Evolutionary conservation across 208 protist species (phyloP), one percentile per base, ranked within the genome.

Genomic region (Angomonas deanei): DNA sequence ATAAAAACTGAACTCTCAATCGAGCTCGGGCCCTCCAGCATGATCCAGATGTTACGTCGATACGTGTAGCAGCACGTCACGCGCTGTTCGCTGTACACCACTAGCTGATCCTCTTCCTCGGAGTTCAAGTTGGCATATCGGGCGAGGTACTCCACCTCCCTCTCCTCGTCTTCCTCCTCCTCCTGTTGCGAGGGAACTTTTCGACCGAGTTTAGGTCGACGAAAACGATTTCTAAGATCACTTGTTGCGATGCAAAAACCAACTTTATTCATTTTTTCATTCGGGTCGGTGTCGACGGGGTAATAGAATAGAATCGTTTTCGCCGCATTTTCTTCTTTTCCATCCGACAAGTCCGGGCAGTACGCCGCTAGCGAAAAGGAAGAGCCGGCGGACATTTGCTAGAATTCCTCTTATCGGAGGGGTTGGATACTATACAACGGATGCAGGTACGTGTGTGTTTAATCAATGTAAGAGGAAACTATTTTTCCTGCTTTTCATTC

Each of bases 231-330:
- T 62, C 26, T 60, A 11, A 90, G 47, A 24, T 66, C 83, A 17
- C 62, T 64, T 28, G 76, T 59, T 15, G 78, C 82, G 21, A 88
- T 88, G 56, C 78, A 86, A 52, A 90, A 86, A 32, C 86, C 86
- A 42, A 90, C 76, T 0, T 82, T 78, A 46, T 86, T 88, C 68
- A 89, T 80, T 59, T 86, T 71, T 19, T n/a, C 28, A 56, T 82
- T 82, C 4, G 54, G 3, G 28, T 53, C 30, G 24, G 72, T 63
- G 52, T 72, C 55, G 0, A 31, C 3, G 17, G 86, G 80, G 47
- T 78, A 74, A 65, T 80, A 90, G 64, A 75, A 90, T 39, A 93
- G 68, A 39, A 88, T 78, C 54, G 86, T 88, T 56, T 93, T 82
- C 49, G 72, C 66, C 21, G 74, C 76, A 1, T 68, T 55, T 27